phyloP scores from a whole-genome alignment of 495 filamentous ascomycete species.

The Penicillium manginii region DNA sequence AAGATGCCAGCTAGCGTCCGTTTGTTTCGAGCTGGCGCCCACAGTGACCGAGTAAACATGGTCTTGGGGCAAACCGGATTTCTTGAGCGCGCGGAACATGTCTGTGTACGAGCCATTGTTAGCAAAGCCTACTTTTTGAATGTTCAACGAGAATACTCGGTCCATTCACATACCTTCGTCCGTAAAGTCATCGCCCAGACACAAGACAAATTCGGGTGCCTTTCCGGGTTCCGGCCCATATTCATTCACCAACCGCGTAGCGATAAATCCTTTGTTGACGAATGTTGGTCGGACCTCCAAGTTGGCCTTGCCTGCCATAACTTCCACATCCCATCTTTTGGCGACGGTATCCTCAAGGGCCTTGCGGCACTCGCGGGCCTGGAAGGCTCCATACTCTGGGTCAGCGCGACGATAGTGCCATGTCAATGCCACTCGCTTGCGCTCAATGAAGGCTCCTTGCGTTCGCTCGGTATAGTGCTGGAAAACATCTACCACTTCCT shows the following conservation, averaged over 20 bases:
- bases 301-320: conserved; percentile 95
- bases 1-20: conserved; percentile 83
- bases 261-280: conserved; percentile 96
- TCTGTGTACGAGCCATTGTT: conserved; percentile 34
- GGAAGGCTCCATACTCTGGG: conserved; percentile 75
- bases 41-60: conserved; percentile 87
- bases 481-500: conserved; percentile 78
- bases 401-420: conserved; percentile 97
- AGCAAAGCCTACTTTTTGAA: not conserved
- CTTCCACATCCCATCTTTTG: conserved; percentile 83
- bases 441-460: conserved; percentile 88
- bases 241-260: conserved; percentile 70
- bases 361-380: conserved; percentile 75
- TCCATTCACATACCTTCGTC: conserved; percentile 76
- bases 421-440: conserved; percentile 87
- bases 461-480: conserved; percentile 82
- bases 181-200: conserved; percentile 92
- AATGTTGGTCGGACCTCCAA: conserved; percentile 94
- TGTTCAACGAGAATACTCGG: not conserved
- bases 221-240: conserved; percentile 57
- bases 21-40: conserved; percentile 83
- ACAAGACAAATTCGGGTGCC: conserved; percentile 79
- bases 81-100: conserved; percentile 69
- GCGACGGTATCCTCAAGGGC: conserved; percentile 74
- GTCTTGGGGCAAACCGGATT: conserved; percentile 56